phyloP scores from a whole-genome alignment of 768 basidiomycete genomes.

The Cytidiella melzeri region DNA sequence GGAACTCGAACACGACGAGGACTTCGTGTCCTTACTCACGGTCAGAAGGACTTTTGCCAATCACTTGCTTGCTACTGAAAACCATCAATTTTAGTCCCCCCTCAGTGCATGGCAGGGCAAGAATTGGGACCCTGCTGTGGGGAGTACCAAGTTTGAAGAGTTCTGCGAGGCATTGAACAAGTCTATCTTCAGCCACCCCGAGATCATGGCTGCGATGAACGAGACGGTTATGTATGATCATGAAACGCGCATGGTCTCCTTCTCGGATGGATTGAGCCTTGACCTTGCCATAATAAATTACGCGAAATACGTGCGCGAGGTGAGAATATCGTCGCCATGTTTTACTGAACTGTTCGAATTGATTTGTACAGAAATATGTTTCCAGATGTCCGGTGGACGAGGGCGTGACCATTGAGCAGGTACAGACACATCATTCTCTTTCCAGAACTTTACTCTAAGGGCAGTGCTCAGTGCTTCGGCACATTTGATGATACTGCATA shows the following conservation, averaged over 20 bases:
- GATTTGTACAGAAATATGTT: conserved; percentile 44
- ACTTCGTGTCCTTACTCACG: conserved; percentile 67
- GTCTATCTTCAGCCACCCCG: conserved; percentile 30
- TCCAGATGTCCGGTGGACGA: conserved; percentile 46
- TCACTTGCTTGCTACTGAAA: not conserved
- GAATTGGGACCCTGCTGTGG: conserved; percentile 78
- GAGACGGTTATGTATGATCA: conserved; percentile 37
- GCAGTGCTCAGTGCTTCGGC: conserved; percentile 86
- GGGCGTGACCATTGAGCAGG: conserved; percentile 40
- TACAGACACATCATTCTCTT: too few relatives aligned
- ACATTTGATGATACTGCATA: conserved; percentile 68
- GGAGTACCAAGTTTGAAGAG: conserved; percentile 54
- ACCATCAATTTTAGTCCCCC: conserved; percentile 37
- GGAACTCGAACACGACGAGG: conserved; percentile 63
- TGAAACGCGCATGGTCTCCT: conserved; percentile 38
- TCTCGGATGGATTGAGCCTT: conserved; percentile 42
- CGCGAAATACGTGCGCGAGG: conserved; percentile 70
- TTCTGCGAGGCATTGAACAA: conserved; percentile 58
- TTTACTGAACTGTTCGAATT: too few relatives aligned
- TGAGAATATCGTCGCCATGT: too few relatives aligned
- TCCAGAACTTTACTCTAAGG: too few relatives aligned
- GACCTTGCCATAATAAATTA: conserved; percentile 67
- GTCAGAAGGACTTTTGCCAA: conserved; percentile 30
- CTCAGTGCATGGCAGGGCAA: conserved; percentile 76
- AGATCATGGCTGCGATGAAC: conserved; percentile 21